Conservation (phyloP, 345 rosid genomes). For the Trapa bicornis region DNA sequence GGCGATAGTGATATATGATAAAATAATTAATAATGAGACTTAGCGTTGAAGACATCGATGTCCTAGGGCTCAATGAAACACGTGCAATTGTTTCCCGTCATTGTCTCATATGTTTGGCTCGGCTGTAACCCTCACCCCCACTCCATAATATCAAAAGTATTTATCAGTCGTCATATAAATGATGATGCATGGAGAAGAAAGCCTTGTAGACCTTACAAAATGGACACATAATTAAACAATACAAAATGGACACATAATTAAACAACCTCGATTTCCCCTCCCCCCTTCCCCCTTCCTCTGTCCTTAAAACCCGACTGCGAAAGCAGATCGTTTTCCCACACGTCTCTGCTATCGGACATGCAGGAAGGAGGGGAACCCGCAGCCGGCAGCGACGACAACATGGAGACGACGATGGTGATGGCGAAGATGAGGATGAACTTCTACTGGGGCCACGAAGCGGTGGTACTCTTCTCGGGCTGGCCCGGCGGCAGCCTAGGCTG, state of each 20-base stretch:
- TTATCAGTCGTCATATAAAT: too few relatives aligned
- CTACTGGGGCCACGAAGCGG: conserved; percentile 31
- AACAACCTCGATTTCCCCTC: background rate
- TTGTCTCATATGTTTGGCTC: background rate
- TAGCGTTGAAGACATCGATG: background rate
- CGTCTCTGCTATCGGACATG: background rate
- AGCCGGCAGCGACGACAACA: background rate
- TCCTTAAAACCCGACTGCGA: background rate
- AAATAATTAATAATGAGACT: background rate
- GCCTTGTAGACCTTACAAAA: background rate
- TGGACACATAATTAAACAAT: too few relatives aligned
- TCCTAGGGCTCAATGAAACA: background rate
- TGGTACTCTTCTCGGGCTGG: conserved; percentile 30
- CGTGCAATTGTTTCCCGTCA: background rate
- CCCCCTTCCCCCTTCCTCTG: background rate
- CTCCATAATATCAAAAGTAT: too few relatives aligned
- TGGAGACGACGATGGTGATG: conserved; percentile 11
- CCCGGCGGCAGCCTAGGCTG: conserved; percentile 21
- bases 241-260: background rate
- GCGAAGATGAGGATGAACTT: conserved; percentile 18
- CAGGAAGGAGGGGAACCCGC: background rate
- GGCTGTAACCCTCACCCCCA: too few relatives aligned
- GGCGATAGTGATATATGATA: too few relatives aligned
- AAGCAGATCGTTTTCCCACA: background rate
- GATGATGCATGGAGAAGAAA: background rate